Conservation (phyloP, 1,284 basidiomycete genomes). For the Puccinia polysora region DNA sequence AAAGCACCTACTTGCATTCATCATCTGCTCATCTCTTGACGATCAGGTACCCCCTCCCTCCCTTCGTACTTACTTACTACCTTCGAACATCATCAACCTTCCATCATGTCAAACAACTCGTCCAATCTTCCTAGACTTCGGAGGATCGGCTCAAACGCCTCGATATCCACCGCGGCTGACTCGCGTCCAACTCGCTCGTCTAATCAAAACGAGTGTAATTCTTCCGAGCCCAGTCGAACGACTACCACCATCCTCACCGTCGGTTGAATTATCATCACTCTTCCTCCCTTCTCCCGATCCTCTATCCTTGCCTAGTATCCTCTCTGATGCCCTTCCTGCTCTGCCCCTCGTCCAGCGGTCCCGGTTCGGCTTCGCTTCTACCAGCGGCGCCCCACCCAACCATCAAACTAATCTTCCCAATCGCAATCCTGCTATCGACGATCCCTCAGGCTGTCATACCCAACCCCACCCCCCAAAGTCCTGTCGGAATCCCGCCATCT, state of each 20-base stretch:
- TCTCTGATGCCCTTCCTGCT: not conserved
- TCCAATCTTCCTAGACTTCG: slow-evolving; percentile 3
- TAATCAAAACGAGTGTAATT: not conserved
- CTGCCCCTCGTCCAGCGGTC: not conserved
- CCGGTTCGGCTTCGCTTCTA: slow-evolving; percentile 10
- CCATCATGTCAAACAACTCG: too few species aligned
- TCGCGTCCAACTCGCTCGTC: not conserved
- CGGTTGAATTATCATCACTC: not conserved
- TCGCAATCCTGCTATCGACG: not conserved
- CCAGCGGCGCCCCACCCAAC: not conserved
- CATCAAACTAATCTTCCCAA: not conserved
- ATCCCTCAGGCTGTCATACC: not conserved
- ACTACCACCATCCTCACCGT: not conserved
- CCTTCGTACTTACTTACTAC: too few species aligned
- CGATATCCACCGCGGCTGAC: not conserved
- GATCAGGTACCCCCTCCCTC: too few species aligned
- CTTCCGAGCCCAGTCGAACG: not conserved
- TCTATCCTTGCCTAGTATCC: not conserved
- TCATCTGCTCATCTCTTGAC: too few species aligned
- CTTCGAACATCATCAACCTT: too few species aligned
- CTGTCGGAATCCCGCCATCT: not conserved
- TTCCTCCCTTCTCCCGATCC: not conserved
- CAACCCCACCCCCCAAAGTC: slow-evolving; percentile 2
- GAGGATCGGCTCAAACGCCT: not conserved
- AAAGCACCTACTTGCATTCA: too few species aligned